A percentile compares a stretch with the other conserved stretches of the same genome.
Evolutionary conservation across 805 yeast genomes (phyloP).

Genomic region (Candida parachauliodes): DNA sequence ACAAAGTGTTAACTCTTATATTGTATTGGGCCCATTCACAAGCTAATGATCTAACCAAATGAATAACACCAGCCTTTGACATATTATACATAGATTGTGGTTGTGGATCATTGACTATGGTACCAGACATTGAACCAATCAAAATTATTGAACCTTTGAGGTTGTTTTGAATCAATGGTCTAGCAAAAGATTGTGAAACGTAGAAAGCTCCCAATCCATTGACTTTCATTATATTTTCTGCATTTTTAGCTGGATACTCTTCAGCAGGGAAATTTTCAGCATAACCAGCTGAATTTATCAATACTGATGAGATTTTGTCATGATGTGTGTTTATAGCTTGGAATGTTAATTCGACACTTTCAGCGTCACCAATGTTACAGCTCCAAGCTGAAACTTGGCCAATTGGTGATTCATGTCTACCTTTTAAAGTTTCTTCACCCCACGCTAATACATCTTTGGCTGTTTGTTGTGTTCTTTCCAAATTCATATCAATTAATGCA

Average conservation of each 20-base stretch:
- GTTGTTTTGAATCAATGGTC: constrained; percentile 56
- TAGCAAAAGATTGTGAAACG: constrained; percentile 71
- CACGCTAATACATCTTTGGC: constrained; percentile 45
- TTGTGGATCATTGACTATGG: constrained; percentile 74
- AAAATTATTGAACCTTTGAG: constrained; percentile 59
- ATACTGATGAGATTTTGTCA: constrained; percentile 57
- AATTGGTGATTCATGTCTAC: constrained; percentile 27
- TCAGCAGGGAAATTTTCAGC: constrained; percentile 78
- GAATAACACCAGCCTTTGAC: constrained; percentile 85
- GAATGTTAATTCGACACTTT: constrained; percentile 54
- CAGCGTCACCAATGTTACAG: constrained; percentile 69
- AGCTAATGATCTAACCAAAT: constrained; percentile 70
- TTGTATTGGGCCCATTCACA: constrained; percentile 79
- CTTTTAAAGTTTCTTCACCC: constrained; percentile 44
- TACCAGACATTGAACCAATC: constrained; percentile 78
- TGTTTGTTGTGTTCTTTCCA: constrained; percentile 54
- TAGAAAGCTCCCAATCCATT: constrained; percentile 73
- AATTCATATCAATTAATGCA: constrained; percentile 67
- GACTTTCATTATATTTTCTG: constrained; percentile 65
- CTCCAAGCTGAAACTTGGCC: constrained; percentile 58
- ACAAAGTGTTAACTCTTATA: constrained; percentile 72
- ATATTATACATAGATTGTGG: constrained; percentile 79
- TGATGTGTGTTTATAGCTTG: constrained; percentile 53
- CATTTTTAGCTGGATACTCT: constrained; percentile 68
- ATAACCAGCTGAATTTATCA: constrained; percentile 81